Evolutionary conservation across 352 stramenopile species (phyloP), one percentile per base, ranked within the genome.

Genomic region (Pythium volutum): DNA sequence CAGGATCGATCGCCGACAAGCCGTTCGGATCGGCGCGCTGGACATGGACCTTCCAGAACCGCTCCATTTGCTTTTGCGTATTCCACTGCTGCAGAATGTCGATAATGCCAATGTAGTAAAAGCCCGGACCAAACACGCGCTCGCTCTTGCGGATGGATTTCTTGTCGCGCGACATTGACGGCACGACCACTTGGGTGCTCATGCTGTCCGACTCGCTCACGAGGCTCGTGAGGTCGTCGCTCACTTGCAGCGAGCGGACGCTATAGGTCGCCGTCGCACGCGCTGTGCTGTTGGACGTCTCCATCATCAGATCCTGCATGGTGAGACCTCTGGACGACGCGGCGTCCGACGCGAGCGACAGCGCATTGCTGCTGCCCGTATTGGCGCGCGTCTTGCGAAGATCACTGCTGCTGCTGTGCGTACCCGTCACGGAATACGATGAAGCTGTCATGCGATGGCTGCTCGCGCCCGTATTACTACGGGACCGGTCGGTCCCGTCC

Each of bases 11-110:
- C 5, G 88, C 88, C 9, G 84, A 95, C n/a, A 96, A 59, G 0
- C 88, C 88, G 4, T 93, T 74, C 10, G 72, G 64, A 50, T 94
- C 85, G 38, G 78, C 76, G 8, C 78, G 78, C 57, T 85, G 75
- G 11, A 96, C 50, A 18, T 81, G 55, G 9, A 92, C 85, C 59
- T 97, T 97, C 58, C 73, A 88, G 56, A 91, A 93, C 20, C 84
- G 74, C 71, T 97, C 89, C 6, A 91, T 46, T 25, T 72, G 64
- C 56, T 97, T 97, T 51, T 92, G 64, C 15, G 87, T 71, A 29
- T 83, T 96, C 84, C 84, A 97, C 46, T 84, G 88, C 70, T 97
- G 89, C 39, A 97, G 48, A 45, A 97, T 97, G 66, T 97, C 89
- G 56, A 97, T 97, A 29, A 97, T 75, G 14, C 89, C 89, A 2